These are phyloP conservation scores for Stromatinia cepivora DNA, from an alignment of 2,329 filamentous ascomycete genomes.

Conservation along the genomic window DNA sequence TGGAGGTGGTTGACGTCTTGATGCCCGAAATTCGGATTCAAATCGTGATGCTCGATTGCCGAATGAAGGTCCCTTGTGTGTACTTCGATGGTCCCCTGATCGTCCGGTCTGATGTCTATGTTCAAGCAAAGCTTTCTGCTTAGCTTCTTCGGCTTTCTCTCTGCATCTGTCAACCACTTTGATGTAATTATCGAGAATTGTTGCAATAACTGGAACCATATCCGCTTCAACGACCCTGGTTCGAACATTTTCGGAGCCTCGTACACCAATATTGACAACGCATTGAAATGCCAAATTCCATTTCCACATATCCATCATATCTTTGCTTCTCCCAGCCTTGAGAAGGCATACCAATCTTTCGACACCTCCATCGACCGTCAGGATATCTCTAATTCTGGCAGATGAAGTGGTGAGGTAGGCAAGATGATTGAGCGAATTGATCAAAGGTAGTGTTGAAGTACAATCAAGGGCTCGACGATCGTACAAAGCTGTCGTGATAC, in stretches of 20 bases:
- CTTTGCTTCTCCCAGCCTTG: conserved; percentile 94
- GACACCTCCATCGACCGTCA: conserved; percentile 97
- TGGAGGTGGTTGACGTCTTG: conserved; percentile 77
- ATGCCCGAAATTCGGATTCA: conserved; percentile 60
- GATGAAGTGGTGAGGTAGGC: conserved; percentile 98
- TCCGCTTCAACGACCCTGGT: conserved; percentile 97
- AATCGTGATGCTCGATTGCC: conserved; percentile 54
- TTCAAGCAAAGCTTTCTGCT: conserved; percentile 56
- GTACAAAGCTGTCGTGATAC: conserved; percentile 97
- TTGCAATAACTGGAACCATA: conserved; percentile 98
- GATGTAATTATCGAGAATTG: conserved; percentile 97
- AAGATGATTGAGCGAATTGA: conserved; percentile 98
- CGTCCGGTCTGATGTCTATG: conserved; percentile 41
- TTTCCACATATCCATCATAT: conserved; percentile 99
- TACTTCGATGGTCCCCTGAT: conserved; percentile 36
- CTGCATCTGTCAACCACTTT: conserved; percentile 91
- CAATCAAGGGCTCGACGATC: conserved; percentile 96
- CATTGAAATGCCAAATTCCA: conserved; percentile 99
- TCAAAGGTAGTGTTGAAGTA: conserved; percentile 93
- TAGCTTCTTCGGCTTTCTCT: conserved; percentile 80
- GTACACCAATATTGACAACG: conserved; percentile 96
- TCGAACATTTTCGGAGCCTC: conserved; percentile 89
- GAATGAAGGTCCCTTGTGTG: conserved; percentile 47
- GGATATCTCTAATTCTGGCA: conserved; percentile 92
- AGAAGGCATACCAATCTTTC: conserved; percentile 95